Evolutionary conservation across 2,329 filamentous ascomycete species (phyloP).

Genomic region (Diaporthe sp.): DNA sequence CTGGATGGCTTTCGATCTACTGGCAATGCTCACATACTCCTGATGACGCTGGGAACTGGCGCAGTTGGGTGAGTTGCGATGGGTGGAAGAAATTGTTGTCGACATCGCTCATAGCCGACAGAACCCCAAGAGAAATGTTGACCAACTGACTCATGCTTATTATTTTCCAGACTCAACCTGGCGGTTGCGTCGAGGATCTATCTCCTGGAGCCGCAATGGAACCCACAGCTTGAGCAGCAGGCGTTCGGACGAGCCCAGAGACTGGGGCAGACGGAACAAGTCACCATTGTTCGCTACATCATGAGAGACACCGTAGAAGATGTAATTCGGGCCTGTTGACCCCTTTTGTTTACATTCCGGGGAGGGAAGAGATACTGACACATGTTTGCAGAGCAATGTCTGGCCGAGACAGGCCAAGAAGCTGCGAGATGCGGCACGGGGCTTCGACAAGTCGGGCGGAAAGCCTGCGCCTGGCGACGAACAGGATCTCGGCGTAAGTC

Average conservation of each 20-base stretch:
- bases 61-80: slow-evolving; percentile 55
- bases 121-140: too few relatives aligned
- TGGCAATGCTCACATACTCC: slow-evolving; percentile 48
- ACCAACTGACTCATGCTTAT: neutral
- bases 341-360: slow-evolving; percentile 31
- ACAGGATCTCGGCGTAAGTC: neutral
- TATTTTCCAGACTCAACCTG: slow-evolving; percentile 56
- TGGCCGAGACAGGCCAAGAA: slow-evolving; percentile 17
- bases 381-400: slow-evolving; percentile 5
- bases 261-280: slow-evolving; percentile 55
- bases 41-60: slow-evolving; percentile 65
- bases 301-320: slow-evolving; percentile 54
- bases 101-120: neutral
- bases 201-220: slow-evolving; percentile 66
- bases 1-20: slow-evolving; percentile 50
- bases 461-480: neutral
- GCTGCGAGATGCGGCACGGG: neutral
- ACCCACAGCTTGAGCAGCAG: slow-evolving; percentile 62
- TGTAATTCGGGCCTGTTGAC: slow-evolving; percentile 40
- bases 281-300: slow-evolving; percentile 57
- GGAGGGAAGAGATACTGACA: slow-evolving; percentile 20
- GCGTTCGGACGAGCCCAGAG: slow-evolving; percentile 60
- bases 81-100: too few relatives aligned
- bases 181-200: slow-evolving; percentile 59
- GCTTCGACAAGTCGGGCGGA: neutral